Percentiles rank a stretch among this genome's conserved stretches.
Evolutionary conservation across 176 grass and related monocot genomes (phyloP).

Genomic region (Eragrostis nindensis): DNA sequence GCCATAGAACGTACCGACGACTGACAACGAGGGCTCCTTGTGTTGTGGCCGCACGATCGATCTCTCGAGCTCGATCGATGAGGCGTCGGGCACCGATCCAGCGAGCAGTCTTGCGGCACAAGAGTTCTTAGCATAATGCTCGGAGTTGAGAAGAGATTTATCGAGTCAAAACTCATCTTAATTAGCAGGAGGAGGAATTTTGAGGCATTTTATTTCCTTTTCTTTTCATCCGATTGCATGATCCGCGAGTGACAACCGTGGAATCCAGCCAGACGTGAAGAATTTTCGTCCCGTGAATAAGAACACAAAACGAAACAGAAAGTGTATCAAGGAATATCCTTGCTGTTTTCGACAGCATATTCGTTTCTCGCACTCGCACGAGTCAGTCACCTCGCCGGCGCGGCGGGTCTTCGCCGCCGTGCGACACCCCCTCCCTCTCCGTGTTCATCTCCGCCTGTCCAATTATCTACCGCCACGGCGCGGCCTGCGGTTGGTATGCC

Average conservation of each 20-base stretch:
- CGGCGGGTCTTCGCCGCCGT: not conserved
- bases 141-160: no score
- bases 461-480: not conserved
- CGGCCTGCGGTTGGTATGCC: not conserved
- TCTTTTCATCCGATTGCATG: not conserved
- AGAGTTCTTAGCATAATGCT: no score
- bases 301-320: not conserved
- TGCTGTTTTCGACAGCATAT: not conserved
- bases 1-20: no score
- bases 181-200: no score
- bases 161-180: no score
- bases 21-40: no score
- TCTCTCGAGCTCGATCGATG: no score
- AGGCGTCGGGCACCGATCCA: no score
- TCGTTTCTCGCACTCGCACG: not conserved
- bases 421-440: not conserved
- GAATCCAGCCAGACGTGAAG: not conserved
- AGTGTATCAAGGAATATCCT: constrained; percentile 1
- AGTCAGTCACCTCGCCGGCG: not conserved
- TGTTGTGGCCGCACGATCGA: no score
- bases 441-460: not conserved
- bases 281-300: no score
- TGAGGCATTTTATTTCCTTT: no score
- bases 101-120: no score
- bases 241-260: not conserved